These are phyloP conservation scores for Talaromyces ruber DNA, from an alignment of 495 filamentous ascomycete species.

Conservation along the genomic window DNA sequence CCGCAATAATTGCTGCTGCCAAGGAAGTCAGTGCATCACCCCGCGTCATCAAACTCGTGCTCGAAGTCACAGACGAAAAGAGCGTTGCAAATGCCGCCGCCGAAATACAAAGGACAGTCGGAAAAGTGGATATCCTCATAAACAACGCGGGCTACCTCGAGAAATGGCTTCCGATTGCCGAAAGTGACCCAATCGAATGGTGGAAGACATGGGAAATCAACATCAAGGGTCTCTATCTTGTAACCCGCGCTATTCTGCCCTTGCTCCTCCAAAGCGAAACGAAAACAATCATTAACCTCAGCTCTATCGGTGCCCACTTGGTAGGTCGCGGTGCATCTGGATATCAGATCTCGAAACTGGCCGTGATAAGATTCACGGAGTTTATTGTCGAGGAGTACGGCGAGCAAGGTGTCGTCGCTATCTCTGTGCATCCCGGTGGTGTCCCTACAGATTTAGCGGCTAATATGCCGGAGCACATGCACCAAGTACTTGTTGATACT, in stretches of 20 bases:
- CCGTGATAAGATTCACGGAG: conserved; percentile 40
- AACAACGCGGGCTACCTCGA: conserved; percentile 45
- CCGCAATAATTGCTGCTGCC: conserved; percentile 28
- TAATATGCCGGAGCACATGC: conserved; percentile 13
- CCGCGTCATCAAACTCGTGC: conserved; percentile 24
- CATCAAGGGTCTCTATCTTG: conserved; percentile 35
- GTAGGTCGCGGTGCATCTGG: conserved; percentile 18
- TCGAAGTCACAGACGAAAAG: conserved; percentile 33
- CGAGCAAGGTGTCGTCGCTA: conserved; percentile 35
- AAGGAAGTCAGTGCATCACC: conserved; percentile 25
- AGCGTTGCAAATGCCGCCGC: conserved; percentile 25
- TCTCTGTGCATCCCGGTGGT: conserved; percentile 42
- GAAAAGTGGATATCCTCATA: conserved; percentile 42
- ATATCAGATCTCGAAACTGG: conserved; percentile 41
- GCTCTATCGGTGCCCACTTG: conserved; percentile 31
- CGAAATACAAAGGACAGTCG: conserved; percentile 19
- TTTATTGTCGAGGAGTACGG: conserved; percentile 27
- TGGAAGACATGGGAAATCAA: conserved; percentile 39
- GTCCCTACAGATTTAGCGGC: conserved; percentile 34
- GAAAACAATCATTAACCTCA: conserved; percentile 40
- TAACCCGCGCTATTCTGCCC: conserved; percentile 31
- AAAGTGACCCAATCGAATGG: conserved; percentile 36
- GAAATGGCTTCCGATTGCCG: conserved; percentile 22
- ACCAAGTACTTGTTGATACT: conserved; percentile 30
- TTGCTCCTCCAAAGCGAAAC: conserved; percentile 34